These are phyloP conservation scores for Sporothrix humicola DNA, from an alignment of 2,329 filamentous ascomycete species.

Conservation along the genomic window DNA sequence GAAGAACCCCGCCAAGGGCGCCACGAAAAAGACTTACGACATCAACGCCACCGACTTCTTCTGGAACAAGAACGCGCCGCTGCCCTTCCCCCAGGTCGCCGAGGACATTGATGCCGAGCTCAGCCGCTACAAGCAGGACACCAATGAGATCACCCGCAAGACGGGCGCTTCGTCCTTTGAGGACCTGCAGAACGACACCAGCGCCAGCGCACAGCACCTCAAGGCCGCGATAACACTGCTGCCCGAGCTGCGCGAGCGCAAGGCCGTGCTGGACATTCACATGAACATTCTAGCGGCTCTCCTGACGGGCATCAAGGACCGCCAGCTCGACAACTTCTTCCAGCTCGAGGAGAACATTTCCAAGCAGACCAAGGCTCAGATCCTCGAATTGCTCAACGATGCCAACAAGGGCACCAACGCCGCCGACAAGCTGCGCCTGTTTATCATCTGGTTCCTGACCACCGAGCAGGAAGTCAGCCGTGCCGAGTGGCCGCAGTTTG, in stretches of 20 bases:
- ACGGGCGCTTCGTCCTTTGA: constrained; percentile 92
- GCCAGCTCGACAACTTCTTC: constrained; percentile 95
- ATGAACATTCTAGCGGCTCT: constrained; percentile 94
- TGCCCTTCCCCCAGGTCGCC: constrained; percentile 93
- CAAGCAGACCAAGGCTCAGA: constrained; percentile 88
- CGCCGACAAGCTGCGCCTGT: constrained; percentile 87
- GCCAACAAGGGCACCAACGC: constrained; percentile 81
- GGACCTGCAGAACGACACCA: constrained; percentile 87
- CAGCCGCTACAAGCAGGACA: constrained; percentile 93
- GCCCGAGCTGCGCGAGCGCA: constrained; percentile 89
- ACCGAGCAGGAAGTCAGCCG: constrained; percentile 87
- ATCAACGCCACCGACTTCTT: constrained; percentile 91
- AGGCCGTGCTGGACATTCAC: constrained; percentile 94
- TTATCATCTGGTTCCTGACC: constrained; percentile 96
- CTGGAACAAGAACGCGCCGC: constrained; percentile 88
- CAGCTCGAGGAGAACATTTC: constrained; percentile 91
- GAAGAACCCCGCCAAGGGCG: constrained; percentile 72
- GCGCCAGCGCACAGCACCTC: constrained; percentile 87
- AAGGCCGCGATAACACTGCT: constrained; percentile 94
- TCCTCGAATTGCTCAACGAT: constrained; percentile 85
- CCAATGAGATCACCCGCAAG: constrained; percentile 91
- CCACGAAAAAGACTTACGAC: constrained; percentile 88
- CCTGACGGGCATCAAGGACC: constrained; percentile 82
- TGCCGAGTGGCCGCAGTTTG: constrained; percentile 82
- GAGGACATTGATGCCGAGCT: constrained; percentile 92